Evolutionary conservation across 192 early-diverging fungal genomes (phyloP), one percentile per base, ranked within the genome.

Genomic region (Bifiguratus adelaidae): DNA sequence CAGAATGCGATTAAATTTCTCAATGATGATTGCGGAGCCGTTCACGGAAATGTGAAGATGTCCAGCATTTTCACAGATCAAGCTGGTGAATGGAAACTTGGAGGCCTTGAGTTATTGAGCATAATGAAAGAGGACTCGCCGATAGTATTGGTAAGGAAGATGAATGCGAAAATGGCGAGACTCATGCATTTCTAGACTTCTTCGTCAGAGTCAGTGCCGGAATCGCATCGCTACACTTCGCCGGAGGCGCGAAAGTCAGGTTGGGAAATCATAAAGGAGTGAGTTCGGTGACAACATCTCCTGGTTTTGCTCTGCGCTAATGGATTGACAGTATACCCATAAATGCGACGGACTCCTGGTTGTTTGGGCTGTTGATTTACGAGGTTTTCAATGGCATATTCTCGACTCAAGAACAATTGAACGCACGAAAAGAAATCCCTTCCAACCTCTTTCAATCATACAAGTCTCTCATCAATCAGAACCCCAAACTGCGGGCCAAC

Each of bases 51-150:
- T 66, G 50, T 98, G 38, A 72, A 77, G 7, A 58, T 80, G 5
- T 71, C 71, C 0, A 86, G 88, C 1, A 83, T 98, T 43, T 95
- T 82, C 55, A 84, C 80, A 19, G 96, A 87, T 11, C 78, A 81
- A 45, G 84, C 88, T 7, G 95, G 95, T 37, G 95, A 98, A 61
- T 98, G 92, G 92, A 89, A 81, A 49, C 68, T 98, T 24, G 85
- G 87, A n/a, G 92, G 90, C 2, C 73, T 95, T 29, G 95, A 98
- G 45, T 44, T 84, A 16, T 51, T 88, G 20, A 76, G 80, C 37
- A 77, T 75, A 4, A 54, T 80, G 41, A 86, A 77, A 32, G 85
- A 91, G 48, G 78, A 83, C 30, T 65, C 68, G 29, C 74, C 81
- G 1, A 52, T 81, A 5, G 61, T 89, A 18, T 35, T 79, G 30